These are phyloP conservation scores for Arxiozyma heterogenica DNA, from an alignment of 1,139 yeast genomes.

Conservation along the genomic window DNA sequence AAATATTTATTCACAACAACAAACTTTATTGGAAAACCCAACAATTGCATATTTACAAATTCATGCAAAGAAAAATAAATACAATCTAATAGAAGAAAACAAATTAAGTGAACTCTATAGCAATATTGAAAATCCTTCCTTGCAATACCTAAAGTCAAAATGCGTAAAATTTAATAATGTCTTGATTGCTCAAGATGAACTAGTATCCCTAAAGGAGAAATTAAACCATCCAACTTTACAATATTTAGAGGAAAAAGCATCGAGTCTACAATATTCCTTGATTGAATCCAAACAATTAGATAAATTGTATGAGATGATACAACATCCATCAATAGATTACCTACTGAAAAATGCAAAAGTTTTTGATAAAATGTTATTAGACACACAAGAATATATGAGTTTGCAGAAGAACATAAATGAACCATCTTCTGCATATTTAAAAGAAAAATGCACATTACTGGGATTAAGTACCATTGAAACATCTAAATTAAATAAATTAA, in stretches of 20 bases:
- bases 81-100: constrained; percentile 15
- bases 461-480: not conserved
- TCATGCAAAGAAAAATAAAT: constrained; percentile 22
- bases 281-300: constrained; percentile 15
- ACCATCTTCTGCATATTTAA: constrained; percentile 15
- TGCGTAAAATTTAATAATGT: not conserved
- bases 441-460: not conserved
- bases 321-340: constrained; percentile 16
- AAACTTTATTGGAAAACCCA: constrained; percentile 5
- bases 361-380: not conserved
- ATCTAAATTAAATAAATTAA: constrained; percentile 12
- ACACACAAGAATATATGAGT: not conserved
- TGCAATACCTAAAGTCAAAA: constrained; percentile 4
- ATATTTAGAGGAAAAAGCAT: constrained; percentile 24
- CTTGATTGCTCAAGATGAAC: constrained; percentile 10
- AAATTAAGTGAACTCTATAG: constrained; percentile 3
- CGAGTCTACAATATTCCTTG: constrained; percentile 10
- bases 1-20: constrained; percentile 13
- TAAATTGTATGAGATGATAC: constrained; percentile 9
- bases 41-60: constrained; percentile 16
- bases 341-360: constrained; percentile 14
- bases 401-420: not conserved
- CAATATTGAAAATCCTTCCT: constrained; percentile 3
- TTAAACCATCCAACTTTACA: constrained; percentile 22
- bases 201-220: constrained; percentile 11